Evolutionary conservation across 441 rosid genomes (phyloP), one percentile per base, ranked within the genome.

Genomic region (Viola pubescens): DNA sequence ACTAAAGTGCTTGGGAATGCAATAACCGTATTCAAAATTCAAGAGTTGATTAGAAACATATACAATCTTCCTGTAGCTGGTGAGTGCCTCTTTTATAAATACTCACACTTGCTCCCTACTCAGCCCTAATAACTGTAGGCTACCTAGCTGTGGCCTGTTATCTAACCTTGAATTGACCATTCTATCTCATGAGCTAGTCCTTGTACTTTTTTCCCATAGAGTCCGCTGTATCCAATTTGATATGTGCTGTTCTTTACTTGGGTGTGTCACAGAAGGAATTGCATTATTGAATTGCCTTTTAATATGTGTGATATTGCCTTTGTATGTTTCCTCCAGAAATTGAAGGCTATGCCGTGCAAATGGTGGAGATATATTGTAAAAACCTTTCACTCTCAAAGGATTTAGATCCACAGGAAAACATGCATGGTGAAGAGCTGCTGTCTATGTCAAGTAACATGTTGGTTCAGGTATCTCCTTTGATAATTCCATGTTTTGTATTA

Each of bases 401-500:
- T 67, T 77, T 91, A 81, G 99, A 91, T 76, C 84, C 81, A 54
- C 97, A 89, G 70, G 98, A 94, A 80, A 87, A 80, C 71, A 84
- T 94, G 89, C 86, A 87, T 59, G 98, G 99, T 38, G 98, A 88
- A 79, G 99, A 94, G 79, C 83, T 94, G 66, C 74, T 94, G 62
- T 78, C 88, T 63, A 75, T 87, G 75, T 78, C 75, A 4, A 81
- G 87, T 80, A 88, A 80, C 74, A 73, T 77, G 62, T 80, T 91
- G 78, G 89, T 94, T 76, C 95, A 91, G 98, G 99, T 94, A 81
- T 65, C 48, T 37, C 37, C 54, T 43, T 52, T 71, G 37, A 48
- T 52, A 42, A 11, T 46, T 59, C 6, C 4, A 12, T 11, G 45
- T 13, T 6, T 13, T 48, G 42, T 54, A 37, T 50, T 2, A 26